These are phyloP conservation scores for Hydnum rufescens DNA, from an alignment of 768 basidiomycete species.

Conservation along the genomic window DNA sequence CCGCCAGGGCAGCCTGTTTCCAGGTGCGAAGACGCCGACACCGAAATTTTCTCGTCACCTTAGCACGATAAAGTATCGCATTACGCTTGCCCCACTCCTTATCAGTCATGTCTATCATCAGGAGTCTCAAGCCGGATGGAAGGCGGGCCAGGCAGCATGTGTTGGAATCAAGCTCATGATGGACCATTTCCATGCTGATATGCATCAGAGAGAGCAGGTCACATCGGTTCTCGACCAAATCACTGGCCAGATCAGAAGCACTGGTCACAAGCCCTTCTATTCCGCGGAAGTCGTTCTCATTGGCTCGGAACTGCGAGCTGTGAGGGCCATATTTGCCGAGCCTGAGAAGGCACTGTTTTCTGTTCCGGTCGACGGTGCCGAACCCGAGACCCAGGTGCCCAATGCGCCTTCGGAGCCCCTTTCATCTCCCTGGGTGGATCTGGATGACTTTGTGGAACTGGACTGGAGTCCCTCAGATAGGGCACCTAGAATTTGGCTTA, in stretches of 20 bases:
- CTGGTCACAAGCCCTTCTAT: conserved; percentile 68
- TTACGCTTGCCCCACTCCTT: conserved; percentile 55
- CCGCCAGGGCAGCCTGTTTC: conserved; percentile 71
- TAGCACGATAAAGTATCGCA: conserved; percentile 80
- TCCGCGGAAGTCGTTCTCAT: conserved; percentile 69
- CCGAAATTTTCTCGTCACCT: conserved; percentile 78
- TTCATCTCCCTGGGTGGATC: conserved; percentile 41
- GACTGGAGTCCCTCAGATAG: conserved; percentile 36
- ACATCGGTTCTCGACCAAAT: conserved; percentile 34
- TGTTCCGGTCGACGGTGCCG: conserved; percentile 19
- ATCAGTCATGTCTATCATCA: conserved; percentile 79
- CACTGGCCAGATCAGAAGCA: conserved; percentile 28
- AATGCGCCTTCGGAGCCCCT: conserved; percentile 4
- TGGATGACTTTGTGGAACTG: conserved; percentile 65
- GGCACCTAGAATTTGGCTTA: conserved; percentile 41
- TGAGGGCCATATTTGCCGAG: conserved; percentile 62
- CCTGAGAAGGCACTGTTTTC: conserved; percentile 41
- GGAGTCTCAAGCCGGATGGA: conserved; percentile 62
- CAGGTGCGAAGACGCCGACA: conserved; percentile 40
- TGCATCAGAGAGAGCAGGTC: conserved; percentile 86
- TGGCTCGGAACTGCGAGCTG: conserved; percentile 51
- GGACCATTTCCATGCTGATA: conserved; percentile 65
- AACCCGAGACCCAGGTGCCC: conserved; percentile 19
- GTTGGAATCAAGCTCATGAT: conserved; percentile 76
- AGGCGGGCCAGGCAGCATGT: conserved; percentile 52